These are phyloP conservation scores for Calonectria multiphialidica DNA, from an alignment of 2,329 filamentous ascomycete genomes.

Conservation along the genomic window DNA sequence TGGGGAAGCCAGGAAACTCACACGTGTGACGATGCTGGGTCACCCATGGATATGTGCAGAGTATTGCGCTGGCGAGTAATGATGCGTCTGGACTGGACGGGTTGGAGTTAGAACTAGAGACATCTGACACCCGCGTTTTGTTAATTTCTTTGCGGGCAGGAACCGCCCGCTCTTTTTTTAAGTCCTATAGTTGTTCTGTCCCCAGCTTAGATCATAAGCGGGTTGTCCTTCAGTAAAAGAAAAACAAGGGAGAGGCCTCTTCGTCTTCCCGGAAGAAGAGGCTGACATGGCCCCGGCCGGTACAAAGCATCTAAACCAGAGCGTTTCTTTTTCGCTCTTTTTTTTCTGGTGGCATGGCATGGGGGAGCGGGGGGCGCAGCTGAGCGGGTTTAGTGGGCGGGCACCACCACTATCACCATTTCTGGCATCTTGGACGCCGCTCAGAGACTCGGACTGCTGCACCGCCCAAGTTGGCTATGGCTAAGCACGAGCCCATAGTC, in stretches of 20 bases:
- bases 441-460: background rate
- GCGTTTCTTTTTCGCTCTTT: background rate
- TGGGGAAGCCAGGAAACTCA: constrained; percentile 25
- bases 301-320: background rate
- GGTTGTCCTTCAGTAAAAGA: background rate
- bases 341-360: background rate
- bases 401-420: constrained; percentile 2
- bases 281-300: background rate
- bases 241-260: background rate
- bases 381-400: constrained; percentile 13
- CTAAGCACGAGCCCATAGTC: background rate
- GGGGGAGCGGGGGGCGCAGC: constrained; percentile 13
- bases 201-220: background rate
- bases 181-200: background rate
- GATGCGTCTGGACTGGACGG: constrained; percentile 1
- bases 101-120: constrained; percentile 8
- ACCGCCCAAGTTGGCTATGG: background rate
- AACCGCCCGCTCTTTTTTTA: background rate
- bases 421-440: background rate
- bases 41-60: constrained; percentile 13
- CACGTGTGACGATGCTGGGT: constrained; percentile 26
- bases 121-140: constrained; percentile 1
- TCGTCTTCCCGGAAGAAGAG: background rate
- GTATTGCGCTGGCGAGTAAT: background rate
- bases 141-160: background rate